Percentiles rank a stretch among this genome's conserved stretches.
phyloP scores from a whole-genome alignment of 1,284 basidiomycete species.

The Schizophyllum amplum region DNA sequence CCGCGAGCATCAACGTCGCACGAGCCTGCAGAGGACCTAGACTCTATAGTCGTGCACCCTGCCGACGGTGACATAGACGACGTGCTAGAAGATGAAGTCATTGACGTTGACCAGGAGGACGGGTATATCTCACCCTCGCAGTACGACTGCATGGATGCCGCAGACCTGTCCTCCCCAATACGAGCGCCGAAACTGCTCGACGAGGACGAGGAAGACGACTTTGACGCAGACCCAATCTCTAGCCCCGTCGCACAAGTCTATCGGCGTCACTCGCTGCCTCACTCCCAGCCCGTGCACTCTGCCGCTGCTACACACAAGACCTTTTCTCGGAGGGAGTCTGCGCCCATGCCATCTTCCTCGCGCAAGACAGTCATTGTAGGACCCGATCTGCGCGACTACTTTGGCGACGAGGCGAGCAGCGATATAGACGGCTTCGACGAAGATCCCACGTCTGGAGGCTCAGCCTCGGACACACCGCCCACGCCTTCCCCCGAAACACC shows the following conservation, averaged over 20 bases:
- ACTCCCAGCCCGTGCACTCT: conserved; percentile 11
- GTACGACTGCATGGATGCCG: conserved; percentile 42
- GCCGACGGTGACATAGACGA: conserved; percentile 20
- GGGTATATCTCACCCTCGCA: conserved; percentile 66
- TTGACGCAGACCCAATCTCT: conserved; percentile 51
- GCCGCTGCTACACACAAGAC: conserved; percentile 4
- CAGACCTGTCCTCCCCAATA: conserved; percentile 58
- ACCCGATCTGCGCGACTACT: conserved; percentile 40
- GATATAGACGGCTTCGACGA: conserved; percentile 36
- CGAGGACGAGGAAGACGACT: conserved; percentile 31
- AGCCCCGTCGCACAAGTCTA: conserved; percentile 39
- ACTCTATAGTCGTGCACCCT: neutral
- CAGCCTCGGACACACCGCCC: conserved; percentile 8
- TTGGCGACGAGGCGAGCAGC: conserved; percentile 35
- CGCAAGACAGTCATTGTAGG: conserved; percentile 19
- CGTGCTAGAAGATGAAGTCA: conserved; percentile 30
- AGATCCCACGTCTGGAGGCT: conserved; percentile 4
- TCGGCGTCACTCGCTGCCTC: neutral
- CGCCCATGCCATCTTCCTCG: conserved; percentile 12
- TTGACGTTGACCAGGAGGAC: conserved; percentile 60
- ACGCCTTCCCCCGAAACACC: conserved; percentile 20
- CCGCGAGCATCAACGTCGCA: conserved; percentile 9
- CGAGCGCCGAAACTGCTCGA: too few relatives aligned
- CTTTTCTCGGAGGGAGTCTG: neutral
- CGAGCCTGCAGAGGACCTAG: neutral